These are phyloP conservation scores for Zasmidium cellare DNA, from an alignment of 2,329 filamentous ascomycete species.

Conservation along the genomic window DNA sequence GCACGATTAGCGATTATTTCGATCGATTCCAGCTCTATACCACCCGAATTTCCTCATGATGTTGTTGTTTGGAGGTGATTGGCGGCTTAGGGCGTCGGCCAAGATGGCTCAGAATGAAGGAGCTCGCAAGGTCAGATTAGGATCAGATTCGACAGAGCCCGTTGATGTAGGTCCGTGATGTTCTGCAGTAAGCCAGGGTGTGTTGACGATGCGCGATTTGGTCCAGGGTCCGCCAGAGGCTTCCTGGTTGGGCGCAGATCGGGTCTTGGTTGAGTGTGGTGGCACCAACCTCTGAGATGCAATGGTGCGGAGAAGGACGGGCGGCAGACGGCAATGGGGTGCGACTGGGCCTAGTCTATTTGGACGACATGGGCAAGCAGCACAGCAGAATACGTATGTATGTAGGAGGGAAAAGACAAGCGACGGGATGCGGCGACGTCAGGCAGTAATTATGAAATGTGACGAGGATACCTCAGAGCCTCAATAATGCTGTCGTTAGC, in stretches of 20 bases:
- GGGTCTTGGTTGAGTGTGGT: conserved; percentile 11
- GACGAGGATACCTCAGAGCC: neutral
- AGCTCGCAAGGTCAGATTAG: neutral
- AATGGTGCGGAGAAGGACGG: conserved; percentile 15
- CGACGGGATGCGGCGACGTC: conserved; percentile 9
- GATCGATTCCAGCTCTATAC: conserved; percentile 5
- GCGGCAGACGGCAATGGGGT: conserved; percentile 2
- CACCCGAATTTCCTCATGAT: conserved; percentile 9
- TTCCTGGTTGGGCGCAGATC: conserved; percentile 6
- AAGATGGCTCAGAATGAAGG: neutral
- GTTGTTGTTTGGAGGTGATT: neutral
- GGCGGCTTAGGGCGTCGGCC: neutral
- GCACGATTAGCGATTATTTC: neutral
- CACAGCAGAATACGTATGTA: neutral
- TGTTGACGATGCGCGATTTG: neutral
- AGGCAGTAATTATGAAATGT: conserved; percentile 4
- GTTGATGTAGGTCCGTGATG: neutral
- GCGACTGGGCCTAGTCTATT: conserved; percentile 10
- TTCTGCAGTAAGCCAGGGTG: conserved; percentile 3
- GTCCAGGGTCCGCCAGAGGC: conserved; percentile 7
- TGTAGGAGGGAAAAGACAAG: conserved; percentile 2
- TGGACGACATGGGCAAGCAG: conserved; percentile 6
- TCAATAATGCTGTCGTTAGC: conserved; percentile 1
- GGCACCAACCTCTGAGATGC: conserved; percentile 4
- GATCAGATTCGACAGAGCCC: neutral